Base-by-base conservation (phyloP, 345 rosid genomes). In the Ceriops decandra region DNA sequence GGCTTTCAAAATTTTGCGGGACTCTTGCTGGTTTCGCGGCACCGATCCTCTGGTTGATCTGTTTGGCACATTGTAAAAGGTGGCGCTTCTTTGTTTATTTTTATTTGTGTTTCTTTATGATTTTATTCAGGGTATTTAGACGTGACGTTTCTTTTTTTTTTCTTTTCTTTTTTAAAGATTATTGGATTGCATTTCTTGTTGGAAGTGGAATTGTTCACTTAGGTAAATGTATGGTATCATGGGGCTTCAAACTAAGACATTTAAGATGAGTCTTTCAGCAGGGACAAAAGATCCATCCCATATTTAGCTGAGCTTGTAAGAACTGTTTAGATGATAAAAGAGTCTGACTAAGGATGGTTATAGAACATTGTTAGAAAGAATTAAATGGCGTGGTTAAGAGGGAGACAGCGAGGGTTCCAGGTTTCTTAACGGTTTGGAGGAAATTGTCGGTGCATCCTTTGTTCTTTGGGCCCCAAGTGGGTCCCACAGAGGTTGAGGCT, bases 11-110 rank as follows among this genome's bases (percentile, higher is more conserved):
- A 57, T 64, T 57, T 64, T 77, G 57, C 79, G 22, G 53, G 81
- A 63, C 52, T 52, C 67, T 33, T 33, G 7, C 6, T 9, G 36
- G 9, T 33, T 33, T 33, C 36, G 36, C 36, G 36, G 36, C 1
- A 7, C 36, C 67, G 24, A 24, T 73, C 69, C 0, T 71, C 76
- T 66, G 77, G 78, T 70, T 83, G 46, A 79, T 61, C 63, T 68
- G 27, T 60, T 75, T 5, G 1, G 30, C 72, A 38, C 60, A 28
- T 62, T 60, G 31, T 33, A 56, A 22, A 75, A 79, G 66, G 74
- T 57, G 32, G 15, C 3, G 2, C 60, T 68, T 28, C 5, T 65
- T 22, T 51, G 16, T 56, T 6, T 17, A 5, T 3, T 19, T 74
- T 74, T 47, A 38, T 38, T 22, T 36, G 2, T 24, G 60, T 62